Evolutionary conservation across 2,329 filamentous ascomycete genomes (phyloP), one percentile per base, ranked within the genome.

Genomic region (Berkeleyomyces basicola): DNA sequence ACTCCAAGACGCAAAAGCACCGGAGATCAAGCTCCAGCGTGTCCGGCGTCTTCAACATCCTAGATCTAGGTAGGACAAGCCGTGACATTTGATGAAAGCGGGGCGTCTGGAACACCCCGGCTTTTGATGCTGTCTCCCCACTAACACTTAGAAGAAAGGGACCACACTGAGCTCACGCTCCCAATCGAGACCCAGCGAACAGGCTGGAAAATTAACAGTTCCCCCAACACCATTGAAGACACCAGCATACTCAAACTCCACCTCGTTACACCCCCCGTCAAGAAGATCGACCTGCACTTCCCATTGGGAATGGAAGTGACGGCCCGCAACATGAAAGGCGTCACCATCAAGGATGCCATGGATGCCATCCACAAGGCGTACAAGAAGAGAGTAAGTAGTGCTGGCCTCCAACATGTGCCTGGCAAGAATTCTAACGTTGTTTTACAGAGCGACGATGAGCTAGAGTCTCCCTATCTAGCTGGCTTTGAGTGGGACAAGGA

Each of bases 401-500:
- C 14, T 11, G 6, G 6, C 1, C 5, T 44, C 53, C 42, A 42
- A 59, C 11, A 14, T 37, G 37, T 42, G 5, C 58, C 46, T 33
- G 23, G 51, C 55, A 46, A 36, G 1, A 3, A 14, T 16, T 14
- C 42, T 55, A 61, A 61, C 43, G 58, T n/a, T 9, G 33, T 14
- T 9, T 49, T 46, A 2, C 69, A 96, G 91, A 82, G 86, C 65
- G 92, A 97, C 70, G 92, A 97, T 72, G 92, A 96, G 74, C 80
- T 97, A 66, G 88, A 92, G 63, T 79, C 82, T 67, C 89, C 91
- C 67, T 90, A 91, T 79, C 85, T 97, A 68, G 86, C 86, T 70
- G 92, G 92, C 68, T 96, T 97, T 77, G 90, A 96, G 79, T 96
- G 91, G 91, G 88, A 96, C 76, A 88, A 87, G 73, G 87, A 95